phyloP scores from a whole-genome alignment of 2,329 filamentous ascomycete species.

The Proliferodiscus dingleyae region DNA sequence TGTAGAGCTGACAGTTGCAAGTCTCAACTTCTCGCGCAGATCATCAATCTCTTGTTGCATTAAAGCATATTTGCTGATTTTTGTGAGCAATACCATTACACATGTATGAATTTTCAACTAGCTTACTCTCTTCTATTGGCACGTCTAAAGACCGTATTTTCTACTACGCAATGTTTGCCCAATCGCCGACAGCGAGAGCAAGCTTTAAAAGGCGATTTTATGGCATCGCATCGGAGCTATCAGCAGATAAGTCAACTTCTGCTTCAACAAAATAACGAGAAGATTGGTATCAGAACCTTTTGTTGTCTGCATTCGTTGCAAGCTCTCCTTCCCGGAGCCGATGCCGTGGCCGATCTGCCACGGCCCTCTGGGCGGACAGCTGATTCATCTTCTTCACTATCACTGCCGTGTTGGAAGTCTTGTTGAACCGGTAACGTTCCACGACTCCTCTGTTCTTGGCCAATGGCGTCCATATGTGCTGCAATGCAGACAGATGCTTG shows the following conservation, averaged over 20 bases:
- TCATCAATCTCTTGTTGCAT: slow-evolving; percentile 55
- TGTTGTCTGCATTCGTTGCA: slow-evolving; percentile 68
- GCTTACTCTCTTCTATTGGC: slow-evolving; percentile 50
- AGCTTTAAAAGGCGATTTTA: slow-evolving; percentile 57
- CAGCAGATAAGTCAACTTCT: not conserved
- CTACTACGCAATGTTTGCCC: slow-evolving; percentile 59
- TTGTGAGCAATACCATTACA: not conserved
- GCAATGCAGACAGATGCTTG: no score
- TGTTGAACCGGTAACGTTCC: no score
- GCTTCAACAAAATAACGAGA: not conserved
- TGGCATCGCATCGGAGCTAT: slow-evolving; percentile 62
- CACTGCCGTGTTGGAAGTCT: no score
- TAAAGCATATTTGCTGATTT: slow-evolving; percentile 57
- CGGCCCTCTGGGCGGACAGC: no score
- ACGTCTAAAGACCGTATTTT: slow-evolving; percentile 65
- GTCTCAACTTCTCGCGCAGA: slow-evolving; percentile 42
- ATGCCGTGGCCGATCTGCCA: not conserved
- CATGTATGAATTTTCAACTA: not conserved
- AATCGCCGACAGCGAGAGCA: slow-evolving; percentile 60
- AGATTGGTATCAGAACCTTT: slow-evolving; percentile 43
- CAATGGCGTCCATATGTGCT: no score
- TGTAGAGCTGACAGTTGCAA: slow-evolving; percentile 40
- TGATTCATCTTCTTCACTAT: no score
- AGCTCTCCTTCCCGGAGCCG: slow-evolving; percentile 47
- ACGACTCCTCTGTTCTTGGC: no score